A percentile compares a stretch with the other conserved stretches of the same genome.
Conservation (phyloP, 306 rosid species). For the Cotoneaster glaucophyllus region DNA sequence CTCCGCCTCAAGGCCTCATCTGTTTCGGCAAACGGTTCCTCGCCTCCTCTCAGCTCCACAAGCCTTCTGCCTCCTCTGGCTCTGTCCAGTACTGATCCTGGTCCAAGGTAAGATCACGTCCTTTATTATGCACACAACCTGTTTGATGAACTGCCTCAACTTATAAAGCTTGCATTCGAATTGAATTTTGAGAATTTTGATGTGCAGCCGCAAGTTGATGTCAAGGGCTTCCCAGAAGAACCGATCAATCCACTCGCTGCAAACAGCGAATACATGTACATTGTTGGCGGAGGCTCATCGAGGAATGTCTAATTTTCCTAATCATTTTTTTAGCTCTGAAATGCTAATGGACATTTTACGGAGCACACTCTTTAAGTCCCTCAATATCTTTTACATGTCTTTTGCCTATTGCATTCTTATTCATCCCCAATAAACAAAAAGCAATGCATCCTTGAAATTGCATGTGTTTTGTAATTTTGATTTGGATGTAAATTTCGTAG, state of each 20-base stretch:
- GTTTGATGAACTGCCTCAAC: slow-evolving; percentile 14
- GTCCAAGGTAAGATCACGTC: slow-evolving; percentile 45
- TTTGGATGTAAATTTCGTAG: slow-evolving; percentile 24
- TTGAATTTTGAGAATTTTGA: not conserved
- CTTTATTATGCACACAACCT: not conserved
- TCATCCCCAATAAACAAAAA: too few species aligned
- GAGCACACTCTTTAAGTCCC: too few species aligned
- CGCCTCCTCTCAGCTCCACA: slow-evolving; percentile 60
- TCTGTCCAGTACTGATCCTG: slow-evolving; percentile 54
- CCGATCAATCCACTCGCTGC: slow-evolving; percentile 65
- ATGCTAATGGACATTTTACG: not conserved
- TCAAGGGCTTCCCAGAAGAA: slow-evolving; percentile 67
- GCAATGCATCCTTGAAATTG: too few species aligned
- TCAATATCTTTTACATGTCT: too few species aligned
- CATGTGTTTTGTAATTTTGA: not conserved
- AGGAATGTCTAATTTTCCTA: slow-evolving; percentile 47
- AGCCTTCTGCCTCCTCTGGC: slow-evolving; percentile 39
- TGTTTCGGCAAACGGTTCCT: slow-evolving; percentile 57
- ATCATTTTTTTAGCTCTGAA: not conserved
- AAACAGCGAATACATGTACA: slow-evolving; percentile 51
- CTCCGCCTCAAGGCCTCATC: slow-evolving; percentile 21
- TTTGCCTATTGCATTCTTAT: too few species aligned
- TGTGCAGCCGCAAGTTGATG: slow-evolving; percentile 69
- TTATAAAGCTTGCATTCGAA: not conserved
- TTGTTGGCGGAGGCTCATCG: slow-evolving; percentile 67